Evolutionary conservation across 2,329 filamentous ascomycete species (phyloP), one percentile per base, ranked within the genome.

Genomic region (Escovopsis weberi): DNA sequence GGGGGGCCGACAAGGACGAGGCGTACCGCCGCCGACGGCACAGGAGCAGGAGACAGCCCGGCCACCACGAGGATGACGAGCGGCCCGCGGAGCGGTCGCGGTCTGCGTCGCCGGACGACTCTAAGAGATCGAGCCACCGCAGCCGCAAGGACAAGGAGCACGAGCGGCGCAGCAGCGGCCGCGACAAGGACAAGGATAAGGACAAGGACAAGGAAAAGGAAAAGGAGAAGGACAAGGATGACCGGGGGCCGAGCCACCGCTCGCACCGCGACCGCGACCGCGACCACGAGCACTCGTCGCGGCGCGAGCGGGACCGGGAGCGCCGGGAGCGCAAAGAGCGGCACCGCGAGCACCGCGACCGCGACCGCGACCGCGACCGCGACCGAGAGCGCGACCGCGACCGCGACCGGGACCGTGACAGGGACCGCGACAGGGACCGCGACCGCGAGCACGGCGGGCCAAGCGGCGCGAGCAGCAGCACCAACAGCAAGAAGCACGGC

Each of bases 41-140:
- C 50, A 65, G 57, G 50, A 64, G 61, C 58, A 60, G 65, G 44
- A 62, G 64, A 45, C 28, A 32, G 28, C 28, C 8, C 8, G 57
- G 62, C 47, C 49, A 53, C 37, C 55, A 67, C 44, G 51, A 63
- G 50, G 62, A 63, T 12, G 68, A 71, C 39, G 70, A 71, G 15
- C 65, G 68, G 40, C 65, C 68, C 50, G 63, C 65, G 11, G 71
- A 77, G 39, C 70, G 72, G 40, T 78, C 79, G 1, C 70, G 80
- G 44, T 85, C 82, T 5, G 69, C 70, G 5, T 85, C 83, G 2
- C 74, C 72, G 1, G 74, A 76, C 11, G 69, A 71, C 9, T 69
- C 69, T 33, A 75, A 70, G 48, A 62, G 70, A 42, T 70, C 74
- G 6, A 68, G 69, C 39, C 74, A 78, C 51, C 74, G 76, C 47